Percentiles rank a stretch among this genome's conserved stretches.
These are phyloP conservation scores for Ocimum tenuiflorum DNA, from an alignment of 257 asterid genomes.

Conservation along the genomic window DNA sequence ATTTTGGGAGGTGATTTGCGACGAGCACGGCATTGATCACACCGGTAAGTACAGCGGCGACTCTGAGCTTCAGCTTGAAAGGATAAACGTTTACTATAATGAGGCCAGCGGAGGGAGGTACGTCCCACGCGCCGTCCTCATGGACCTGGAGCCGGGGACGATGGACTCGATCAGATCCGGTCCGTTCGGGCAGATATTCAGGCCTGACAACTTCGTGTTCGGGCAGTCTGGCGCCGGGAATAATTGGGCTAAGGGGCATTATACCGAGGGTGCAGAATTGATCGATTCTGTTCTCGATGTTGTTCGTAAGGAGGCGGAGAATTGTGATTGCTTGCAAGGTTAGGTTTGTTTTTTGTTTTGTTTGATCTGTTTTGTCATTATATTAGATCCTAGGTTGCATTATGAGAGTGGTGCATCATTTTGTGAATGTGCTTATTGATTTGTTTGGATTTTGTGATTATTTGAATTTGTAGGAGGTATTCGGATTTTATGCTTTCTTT, in stretches of 20 bases:
- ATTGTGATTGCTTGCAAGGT: too few relatives aligned
- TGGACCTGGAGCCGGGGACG: constrained; percentile 67
- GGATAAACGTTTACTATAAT: constrained; percentile 53
- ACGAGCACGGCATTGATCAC: too few relatives aligned
- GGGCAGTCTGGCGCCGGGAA: too few relatives aligned
- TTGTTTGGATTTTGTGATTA: too few relatives aligned
- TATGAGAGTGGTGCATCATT: too few relatives aligned
- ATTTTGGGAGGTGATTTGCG: too few relatives aligned
- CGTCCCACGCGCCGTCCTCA: constrained; percentile 61
- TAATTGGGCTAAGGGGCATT: too few relatives aligned
- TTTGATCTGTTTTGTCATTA: not conserved
- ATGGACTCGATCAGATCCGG: constrained; percentile 62
- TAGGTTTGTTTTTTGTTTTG: not conserved
- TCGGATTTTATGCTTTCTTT: too few relatives aligned
- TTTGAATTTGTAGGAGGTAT: too few relatives aligned
- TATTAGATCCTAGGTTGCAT: not conserved
- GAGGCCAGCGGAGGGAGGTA: constrained; percentile 69
- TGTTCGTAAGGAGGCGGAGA: constrained; percentile 53
- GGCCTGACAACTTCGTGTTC: too few relatives aligned
- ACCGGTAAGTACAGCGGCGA: constrained; percentile 43
- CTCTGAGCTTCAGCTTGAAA: constrained; percentile 49
- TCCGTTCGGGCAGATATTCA: constrained; percentile 53
- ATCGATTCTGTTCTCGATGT: constrained; percentile 53
- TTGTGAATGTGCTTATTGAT: too few relatives aligned
- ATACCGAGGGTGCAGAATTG: too few relatives aligned